Base-by-base conservation (phyloP, 2,329 filamentous ascomycete genomes). In the Drechslerella dactyloides region DNA sequence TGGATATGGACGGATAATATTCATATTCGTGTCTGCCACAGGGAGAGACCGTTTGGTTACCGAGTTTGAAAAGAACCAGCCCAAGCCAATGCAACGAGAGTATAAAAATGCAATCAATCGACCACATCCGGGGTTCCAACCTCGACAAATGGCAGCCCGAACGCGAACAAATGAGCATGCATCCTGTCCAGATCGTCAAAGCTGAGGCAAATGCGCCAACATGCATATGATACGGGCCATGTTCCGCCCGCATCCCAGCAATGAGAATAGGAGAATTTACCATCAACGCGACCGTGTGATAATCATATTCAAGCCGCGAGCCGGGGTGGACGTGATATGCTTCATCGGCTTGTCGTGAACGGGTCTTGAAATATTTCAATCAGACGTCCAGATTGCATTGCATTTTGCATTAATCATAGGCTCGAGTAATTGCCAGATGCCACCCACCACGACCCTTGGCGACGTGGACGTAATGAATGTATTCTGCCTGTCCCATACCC, bases 181-280 rank as follows among this genome's bases (percentile, higher is more conserved):
- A 33, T 33, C 44, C 8, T 5, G 21, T 48, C 44, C 44, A 10
- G 44, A 48, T 48, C 44, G 52, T 50, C 51, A 57, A 48, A 65
- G 68, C 51, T 72, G 68, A 72, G 68, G 68, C 68, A 72, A 72
- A 72, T 59, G 56, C 17, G 46, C 50, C 50, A 53, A 7, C 21
- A 33, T 10, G 15, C 44, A 17, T 15, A 8, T 19, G 15, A 23
- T 48, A 23, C 19, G 44, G 44, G n/a, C 17, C 19, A 21, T 48
- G 15, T 11, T 15, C 13, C 3, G 4, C 4, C 8, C 27, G 4
- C 8, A 8, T 33, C 27, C 27, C 27, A 33, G 27, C 27, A 33
- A 33, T 33, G 4, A 33, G 27, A 33, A 33, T 33, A 33, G 27
- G 27, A 33, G 27, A 33, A 33, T 33, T 33, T 8, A 4, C 27